These are phyloP conservation scores for Xylaria flabelliformis DNA, from an alignment of 495 filamentous ascomycete genomes.

Conservation along the genomic window DNA sequence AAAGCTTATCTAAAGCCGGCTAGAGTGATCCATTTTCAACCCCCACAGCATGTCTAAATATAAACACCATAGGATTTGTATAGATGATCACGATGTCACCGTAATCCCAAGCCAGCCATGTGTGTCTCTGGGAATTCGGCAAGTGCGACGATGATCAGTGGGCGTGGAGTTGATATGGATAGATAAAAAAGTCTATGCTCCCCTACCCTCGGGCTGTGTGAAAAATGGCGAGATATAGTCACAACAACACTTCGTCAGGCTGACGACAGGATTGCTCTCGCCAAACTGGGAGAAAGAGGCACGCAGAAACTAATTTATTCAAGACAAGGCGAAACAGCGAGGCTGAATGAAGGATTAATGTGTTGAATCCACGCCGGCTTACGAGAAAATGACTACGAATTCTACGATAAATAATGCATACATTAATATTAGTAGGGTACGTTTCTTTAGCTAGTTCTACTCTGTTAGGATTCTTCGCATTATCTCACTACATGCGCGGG, in stretches of 20 bases:
- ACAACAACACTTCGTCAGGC: not conserved
- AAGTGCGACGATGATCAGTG: conserved; percentile 12
- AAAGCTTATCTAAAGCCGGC: conserved; percentile 4
- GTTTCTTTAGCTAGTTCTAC: conserved; percentile 5
- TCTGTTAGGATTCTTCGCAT: not conserved
- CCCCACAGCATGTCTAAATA: conserved; percentile 24
- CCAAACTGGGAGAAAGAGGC: not conserved
- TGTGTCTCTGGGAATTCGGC: conserved; percentile 5
- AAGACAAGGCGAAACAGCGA: conserved; percentile 2
- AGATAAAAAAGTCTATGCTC: not conserved
- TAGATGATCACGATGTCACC: conserved; percentile 25
- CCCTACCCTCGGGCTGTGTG: not conserved
- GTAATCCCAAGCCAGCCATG: conserved; percentile 16
- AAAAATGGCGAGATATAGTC: not conserved
- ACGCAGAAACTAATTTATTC: not conserved
- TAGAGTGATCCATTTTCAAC: not conserved
- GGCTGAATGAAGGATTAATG: conserved; percentile 5
- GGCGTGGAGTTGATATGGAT: not conserved
- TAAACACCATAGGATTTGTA: conserved; percentile 22
- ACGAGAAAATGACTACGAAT: not conserved
- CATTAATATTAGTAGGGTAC: conserved; percentile 24
- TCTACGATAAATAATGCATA: conserved; percentile 19
- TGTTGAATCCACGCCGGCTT: not conserved
- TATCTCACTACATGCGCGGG: not conserved
- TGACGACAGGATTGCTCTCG: not conserved